Evolutionary conservation across 2,329 filamentous ascomycete genomes (phyloP), one percentile per base, ranked within the genome.

Genomic region (Penicillium sp.): DNA sequence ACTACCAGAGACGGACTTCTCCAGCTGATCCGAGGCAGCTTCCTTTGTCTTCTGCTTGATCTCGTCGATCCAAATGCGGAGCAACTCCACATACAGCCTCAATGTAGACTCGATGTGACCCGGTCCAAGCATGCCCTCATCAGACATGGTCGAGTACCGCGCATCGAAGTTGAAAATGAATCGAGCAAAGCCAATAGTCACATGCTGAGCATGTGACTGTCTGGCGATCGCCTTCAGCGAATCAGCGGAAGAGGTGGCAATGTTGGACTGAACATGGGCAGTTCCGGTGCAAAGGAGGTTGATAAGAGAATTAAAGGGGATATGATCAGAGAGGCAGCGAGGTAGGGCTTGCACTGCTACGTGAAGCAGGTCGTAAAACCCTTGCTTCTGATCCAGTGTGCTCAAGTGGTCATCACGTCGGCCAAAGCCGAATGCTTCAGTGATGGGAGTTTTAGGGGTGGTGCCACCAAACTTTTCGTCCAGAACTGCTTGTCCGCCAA

Each of bases 101-200:
- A 99, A 79, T 0, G 95, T 99, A 68, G 89, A 97, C 75, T 99
- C 95, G 60, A 99, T 97, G 72, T 99, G 95, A 4, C 90, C 91
- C 37, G 92, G 89, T 0, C 94, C 95, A 26, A 99, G 87, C 89
- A 99, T 95, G 2, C 95, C 95, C 35, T 96, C 95, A 72, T 99
- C 95, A 10, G 93, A 97, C 89, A 98, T 97, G 35, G 95, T 98
- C 0, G 94, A 92, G 76, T 99, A 99, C 26, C 93, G 89, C 68
- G 96, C 93, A 76, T 99, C 96, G 75, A 98, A 99, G 69, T 95
- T 97, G 81, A 99, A 99, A 57, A 99, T 99, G 78, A 98, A 99
- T 28, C 93, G 86, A 40, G 95, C 92, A 78, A 99, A 99, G 0
- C 95, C 94, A 78, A 96, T 97, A 0, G 93, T 97, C 3, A 99